Evolutionary conservation across 2,329 filamentous ascomycete genomes (phyloP).

Genomic region (Drechslera avenae): DNA sequence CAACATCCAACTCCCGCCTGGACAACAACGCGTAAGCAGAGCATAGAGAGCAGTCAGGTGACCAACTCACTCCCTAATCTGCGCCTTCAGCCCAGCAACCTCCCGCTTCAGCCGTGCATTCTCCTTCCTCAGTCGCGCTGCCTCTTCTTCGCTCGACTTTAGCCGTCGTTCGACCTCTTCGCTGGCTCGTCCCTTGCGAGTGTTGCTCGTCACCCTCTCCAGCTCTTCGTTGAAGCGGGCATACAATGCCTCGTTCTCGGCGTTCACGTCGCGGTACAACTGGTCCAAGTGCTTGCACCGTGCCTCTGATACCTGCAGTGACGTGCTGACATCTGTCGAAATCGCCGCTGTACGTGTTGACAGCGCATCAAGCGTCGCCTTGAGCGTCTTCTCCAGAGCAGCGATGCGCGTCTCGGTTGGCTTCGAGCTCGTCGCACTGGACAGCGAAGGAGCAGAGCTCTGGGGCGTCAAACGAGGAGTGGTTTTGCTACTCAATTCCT

Average conservation of each 20-base stretch:
- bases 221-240: slow-evolving; percentile 92
- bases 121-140: slow-evolving; percentile 78
- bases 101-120: slow-evolving; percentile 83
- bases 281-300: slow-evolving; percentile 85
- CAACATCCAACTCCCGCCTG: slow-evolving; percentile 3
- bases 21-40: not conserved
- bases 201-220: slow-evolving; percentile 73
- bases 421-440: slow-evolving; percentile 26
- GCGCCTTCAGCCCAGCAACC: slow-evolving; percentile 67
- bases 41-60: slow-evolving; percentile 2
- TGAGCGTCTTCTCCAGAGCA: slow-evolving; percentile 70
- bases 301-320: slow-evolving; percentile 73
- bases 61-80: slow-evolving; percentile 52
- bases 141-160: slow-evolving; percentile 77
- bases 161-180: slow-evolving; percentile 75
- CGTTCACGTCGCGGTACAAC: slow-evolving; percentile 82
- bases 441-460: slow-evolving; percentile 33
- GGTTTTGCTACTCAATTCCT: slow-evolving; percentile 68
- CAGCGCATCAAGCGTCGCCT: slow-evolving; percentile 48
- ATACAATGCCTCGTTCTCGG: slow-evolving; percentile 92
- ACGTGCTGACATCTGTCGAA: slow-evolving; percentile 72
- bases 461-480: slow-evolving; percentile 42
- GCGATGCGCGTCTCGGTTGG: slow-evolving; percentile 63
- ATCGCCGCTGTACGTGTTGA: slow-evolving; percentile 53
- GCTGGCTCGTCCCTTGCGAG: slow-evolving; percentile 76